Conservation (phyloP, 129 eudicot species). For the Arctium minus region DNA sequence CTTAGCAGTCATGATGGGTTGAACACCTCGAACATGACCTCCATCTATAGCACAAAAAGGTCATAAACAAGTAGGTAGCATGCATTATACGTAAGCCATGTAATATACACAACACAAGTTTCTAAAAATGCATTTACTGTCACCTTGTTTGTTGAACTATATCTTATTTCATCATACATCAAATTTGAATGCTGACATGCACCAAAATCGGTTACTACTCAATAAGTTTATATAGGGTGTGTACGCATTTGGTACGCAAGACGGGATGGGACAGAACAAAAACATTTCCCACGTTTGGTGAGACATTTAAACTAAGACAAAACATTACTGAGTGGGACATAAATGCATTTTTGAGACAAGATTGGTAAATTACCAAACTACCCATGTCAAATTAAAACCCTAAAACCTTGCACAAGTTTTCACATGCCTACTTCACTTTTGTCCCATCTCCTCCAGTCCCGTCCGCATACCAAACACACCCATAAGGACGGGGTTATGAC, state of each 20-base stretch:
- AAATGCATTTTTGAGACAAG: no score
- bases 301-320: no score
- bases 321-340: no score
- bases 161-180: background rate
- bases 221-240: background rate
- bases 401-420: no score
- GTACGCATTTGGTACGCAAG: background rate
- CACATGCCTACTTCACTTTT: no score
- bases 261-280: no score
- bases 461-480: no score
- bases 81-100: background rate
- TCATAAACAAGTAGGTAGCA: background rate
- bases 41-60: conserved; percentile 39
- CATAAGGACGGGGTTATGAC: no score
- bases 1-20: conserved; percentile 64
- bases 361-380: no score
- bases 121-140: background rate
- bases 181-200: background rate
- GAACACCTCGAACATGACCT: conserved; percentile 71
- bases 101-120: background rate
- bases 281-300: no score
- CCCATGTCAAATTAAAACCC: no score
- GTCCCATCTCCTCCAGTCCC: no score
- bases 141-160: background rate
- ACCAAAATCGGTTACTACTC: background rate